Base-by-base conservation (phyloP, 1,139 yeast species). In the Wickerhamomyces sp. region DNA sequence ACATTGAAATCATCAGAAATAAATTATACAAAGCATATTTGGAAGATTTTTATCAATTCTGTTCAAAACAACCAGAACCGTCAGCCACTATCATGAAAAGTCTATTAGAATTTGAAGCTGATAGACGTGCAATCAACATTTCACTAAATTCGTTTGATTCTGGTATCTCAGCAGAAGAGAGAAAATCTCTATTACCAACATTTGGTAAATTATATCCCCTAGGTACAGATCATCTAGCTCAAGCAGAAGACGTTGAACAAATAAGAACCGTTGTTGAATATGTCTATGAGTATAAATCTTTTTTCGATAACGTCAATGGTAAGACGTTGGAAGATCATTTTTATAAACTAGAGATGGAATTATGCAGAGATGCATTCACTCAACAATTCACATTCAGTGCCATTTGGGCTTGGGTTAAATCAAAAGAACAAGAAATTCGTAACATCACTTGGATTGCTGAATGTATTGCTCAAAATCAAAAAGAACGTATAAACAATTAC, bases 401-500 rank as follows among this genome's bases (percentile, higher is more conserved):
- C 2, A 75, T 93, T 47, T 94, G 96, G 93, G 96, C 97, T 7
- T 93, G 97, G 95, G 78, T 94, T 63, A 84, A 90, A 68, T 82
- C 96, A 18, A 86, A 87, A 61, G 99, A 94, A 68, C 99, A 94
- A 69, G 99, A 94, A 67, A 80, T 94, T 50, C 79, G 99, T 67
- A 94, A 94, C 65, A 83, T 94, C 54, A 88, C 98, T 26, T 94
- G 99, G 99, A 91, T 94, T 52, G 96, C 98, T 41, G 99, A 94
- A 71, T 94, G 99, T 71, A 85, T 85, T 67, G 91, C 93, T 40
- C 94, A 86, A 63, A 84, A 83, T 61, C 95, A 86, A 72, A 84
- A 84, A 67, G 87, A 82, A 61, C 79, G 90, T 68, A 83, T 86
- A 49, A 84, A 82, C 57, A 84, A 83, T 63, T 86, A 85, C 63